A percentile compares a stretch with the other conserved stretches of the same genome.
phyloP scores from a whole-genome alignment of 176 grass and related monocot genomes.

The Juncus inflexus region DNA sequence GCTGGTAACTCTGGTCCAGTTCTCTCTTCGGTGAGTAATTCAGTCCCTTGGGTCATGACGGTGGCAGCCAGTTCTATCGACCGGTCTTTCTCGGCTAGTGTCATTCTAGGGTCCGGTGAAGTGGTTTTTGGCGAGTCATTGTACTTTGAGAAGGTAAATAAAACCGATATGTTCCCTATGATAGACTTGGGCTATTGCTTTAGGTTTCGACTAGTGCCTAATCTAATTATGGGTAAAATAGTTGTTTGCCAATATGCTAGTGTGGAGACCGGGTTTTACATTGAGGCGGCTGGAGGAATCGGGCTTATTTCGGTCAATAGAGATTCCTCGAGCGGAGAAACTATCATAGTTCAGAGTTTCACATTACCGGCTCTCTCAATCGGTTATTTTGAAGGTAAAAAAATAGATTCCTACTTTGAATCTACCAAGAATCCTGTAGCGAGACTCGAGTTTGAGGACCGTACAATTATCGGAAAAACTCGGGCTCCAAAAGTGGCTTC shows the following conservation, averaged over 20 bases:
- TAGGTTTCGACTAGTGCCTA: background rate
- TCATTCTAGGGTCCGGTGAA: slow-evolving; percentile 25
- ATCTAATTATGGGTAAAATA: slow-evolving; percentile 31
- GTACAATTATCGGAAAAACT: slow-evolving; percentile 19
- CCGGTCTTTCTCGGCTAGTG: slow-evolving; percentile 15
- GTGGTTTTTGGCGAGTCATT: slow-evolving; percentile 30
- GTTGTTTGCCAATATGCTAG: slow-evolving; percentile 16
- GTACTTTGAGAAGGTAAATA: background rate
- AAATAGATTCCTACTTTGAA: slow-evolving; percentile 23
- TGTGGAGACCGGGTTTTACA: background rate
- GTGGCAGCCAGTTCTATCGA: slow-evolving; percentile 24
- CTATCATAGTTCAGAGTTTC: slow-evolving; percentile 10
- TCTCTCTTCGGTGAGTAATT: slow-evolving; percentile 10
- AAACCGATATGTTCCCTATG: slow-evolving; percentile 12
- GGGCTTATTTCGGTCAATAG: slow-evolving; percentile 27
- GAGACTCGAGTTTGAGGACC: background rate
- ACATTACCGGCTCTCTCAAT: slow-evolving; percentile 28
- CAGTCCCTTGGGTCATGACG: slow-evolving; percentile 25
- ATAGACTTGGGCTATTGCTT: background rate
- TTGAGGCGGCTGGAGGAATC: slow-evolving; percentile 30
- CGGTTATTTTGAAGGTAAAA: slow-evolving; percentile 9
- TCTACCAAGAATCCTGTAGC: background rate
- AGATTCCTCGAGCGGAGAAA: background rate
- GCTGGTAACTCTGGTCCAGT: slow-evolving; percentile 23
- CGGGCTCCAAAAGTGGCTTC: slow-evolving; percentile 26